phyloP scores from a whole-genome alignment of 306 rosid species.

The Casuarina cunninghamiana region DNA sequence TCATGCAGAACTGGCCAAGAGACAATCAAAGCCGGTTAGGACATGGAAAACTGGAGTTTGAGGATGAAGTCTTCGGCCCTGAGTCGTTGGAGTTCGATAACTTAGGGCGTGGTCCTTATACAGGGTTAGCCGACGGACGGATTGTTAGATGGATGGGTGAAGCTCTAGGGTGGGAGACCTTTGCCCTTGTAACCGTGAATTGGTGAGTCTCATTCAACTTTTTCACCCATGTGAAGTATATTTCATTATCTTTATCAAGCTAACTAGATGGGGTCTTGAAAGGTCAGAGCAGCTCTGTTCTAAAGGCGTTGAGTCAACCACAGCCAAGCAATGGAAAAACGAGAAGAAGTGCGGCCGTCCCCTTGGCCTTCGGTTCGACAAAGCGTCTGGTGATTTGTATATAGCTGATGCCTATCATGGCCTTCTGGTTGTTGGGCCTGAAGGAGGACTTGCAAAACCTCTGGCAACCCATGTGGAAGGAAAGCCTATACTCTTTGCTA shows the following conservation, averaged over 20 bases:
- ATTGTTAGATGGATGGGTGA: slow-evolving; percentile 94
- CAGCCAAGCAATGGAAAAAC: slow-evolving; percentile 82
- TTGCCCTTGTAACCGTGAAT: slow-evolving; percentile 72
- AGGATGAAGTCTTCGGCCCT: slow-evolving; percentile 80
- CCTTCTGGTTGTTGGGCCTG: slow-evolving; percentile 72
- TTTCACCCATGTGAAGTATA: neutral
- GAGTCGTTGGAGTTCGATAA: slow-evolving; percentile 83
- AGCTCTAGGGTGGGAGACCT: slow-evolving; percentile 84
- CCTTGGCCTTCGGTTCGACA: slow-evolving; percentile 78
- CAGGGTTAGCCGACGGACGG: slow-evolving; percentile 92
- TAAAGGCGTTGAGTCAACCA: slow-evolving; percentile 75
- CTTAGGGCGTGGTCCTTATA: slow-evolving; percentile 77
- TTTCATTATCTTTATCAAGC: neutral
- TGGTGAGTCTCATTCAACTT: slow-evolving; percentile 42
- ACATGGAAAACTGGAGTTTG: slow-evolving; percentile 59
- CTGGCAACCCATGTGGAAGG: slow-evolving; percentile 69
- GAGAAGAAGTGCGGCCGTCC: slow-evolving; percentile 89
- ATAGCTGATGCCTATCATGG: slow-evolving; percentile 92
- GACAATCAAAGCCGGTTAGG: slow-evolving; percentile 73
- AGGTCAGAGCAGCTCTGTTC: slow-evolving; percentile 81
- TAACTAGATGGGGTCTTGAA: neutral
- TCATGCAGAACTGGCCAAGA: slow-evolving; percentile 77
- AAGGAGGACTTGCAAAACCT: slow-evolving; percentile 78
- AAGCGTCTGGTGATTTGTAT: slow-evolving; percentile 62
- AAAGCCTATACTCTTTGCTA: slow-evolving; percentile 78